These are phyloP conservation scores for Rhynchosporium graminicola DNA, from an alignment of 2,329 filamentous ascomycete species.

Conservation along the genomic window DNA sequence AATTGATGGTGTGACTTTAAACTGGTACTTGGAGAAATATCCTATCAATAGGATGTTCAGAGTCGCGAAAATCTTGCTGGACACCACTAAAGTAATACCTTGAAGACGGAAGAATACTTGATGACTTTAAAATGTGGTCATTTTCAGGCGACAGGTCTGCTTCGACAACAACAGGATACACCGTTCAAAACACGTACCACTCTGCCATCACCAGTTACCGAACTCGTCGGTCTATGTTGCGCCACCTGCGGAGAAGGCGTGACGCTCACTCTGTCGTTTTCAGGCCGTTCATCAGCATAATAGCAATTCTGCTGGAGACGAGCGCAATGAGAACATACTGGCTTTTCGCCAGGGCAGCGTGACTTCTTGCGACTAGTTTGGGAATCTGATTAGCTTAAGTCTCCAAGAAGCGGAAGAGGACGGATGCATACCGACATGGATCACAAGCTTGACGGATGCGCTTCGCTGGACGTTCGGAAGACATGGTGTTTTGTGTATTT, in stretches of 20 bases:
- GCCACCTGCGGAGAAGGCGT: constrained; percentile 21
- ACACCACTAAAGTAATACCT: no score
- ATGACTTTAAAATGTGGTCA: no score
- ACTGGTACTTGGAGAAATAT: no score
- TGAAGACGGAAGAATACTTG: no score
- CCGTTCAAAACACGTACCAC: constrained; percentile 18
- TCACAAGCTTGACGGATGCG: constrained; percentile 42
- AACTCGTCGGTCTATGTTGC: neutral
- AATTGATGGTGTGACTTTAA: no score
- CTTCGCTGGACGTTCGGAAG: constrained; percentile 37
- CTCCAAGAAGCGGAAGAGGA: neutral
- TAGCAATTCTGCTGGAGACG: constrained; percentile 50
- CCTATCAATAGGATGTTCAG: no score
- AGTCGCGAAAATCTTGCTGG: no score
- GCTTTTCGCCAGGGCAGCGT: constrained; percentile 52
- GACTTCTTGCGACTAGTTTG: constrained; percentile 51
- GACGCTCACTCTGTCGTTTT: constrained; percentile 17
- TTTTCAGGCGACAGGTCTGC: no score
- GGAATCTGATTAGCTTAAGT: constrained; percentile 1
- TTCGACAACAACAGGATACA: no score
- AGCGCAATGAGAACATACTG: constrained; percentile 50
- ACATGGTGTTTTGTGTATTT: constrained; percentile 18
- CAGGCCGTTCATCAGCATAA: constrained; percentile 43
- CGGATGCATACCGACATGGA: constrained; percentile 40
- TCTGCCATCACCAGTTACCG: constrained; percentile 15